Base-by-base conservation (phyloP, 2,329 filamentous ascomycete species). In the Periconia macrospinosa region DNA sequence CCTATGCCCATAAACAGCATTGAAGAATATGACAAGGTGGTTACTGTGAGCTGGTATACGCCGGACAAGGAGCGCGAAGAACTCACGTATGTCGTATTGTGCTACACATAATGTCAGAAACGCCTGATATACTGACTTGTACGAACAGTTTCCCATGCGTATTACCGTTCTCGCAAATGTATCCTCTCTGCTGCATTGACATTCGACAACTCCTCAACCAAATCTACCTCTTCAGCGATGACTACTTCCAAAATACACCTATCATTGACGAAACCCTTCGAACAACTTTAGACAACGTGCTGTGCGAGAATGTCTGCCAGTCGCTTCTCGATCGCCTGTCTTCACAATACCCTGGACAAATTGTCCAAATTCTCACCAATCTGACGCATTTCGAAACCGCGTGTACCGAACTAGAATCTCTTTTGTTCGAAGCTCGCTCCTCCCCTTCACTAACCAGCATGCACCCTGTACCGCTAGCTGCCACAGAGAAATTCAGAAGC, bases 91-190 rank as follows among this genome's bases (percentile, higher is more conserved):
- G 84, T 78, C 51, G 20, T 13, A 13, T 14, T 41, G 46, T 9
- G 27, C 14, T 17, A 23, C 35, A 30, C 23, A 67, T 44, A 2
- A 3, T 23, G 30, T 1, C 19, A 37, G 18, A 42, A 37, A 3
- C 33, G 33, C 11, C 23, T 37, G 5, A 13, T 20, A 13, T 54
- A 18, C 58, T 69, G 68, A 67, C 68, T 56, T 45, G 45, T n/a
- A 41, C 20, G 3, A 40, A 8, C 57, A 92, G 90, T 13, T 96
- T 96, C 71, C 95, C 94, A 6, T 95, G 89, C 63, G 91, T 97
- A n/a, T 80, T 99, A 1, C 95, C 94, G 0, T 99, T 99, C 73
- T 97, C 92, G 13, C 92, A 97, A 66, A 99, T 99, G 94, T 99
- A 99, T 70, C 93, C 94, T 1, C 82, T 97, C 30, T 97, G 94